Evolutionary conservation across 306 rosid genomes (phyloP), one percentile per base, ranked within the genome.

Genomic region (Erythrophleum fordii): DNA sequence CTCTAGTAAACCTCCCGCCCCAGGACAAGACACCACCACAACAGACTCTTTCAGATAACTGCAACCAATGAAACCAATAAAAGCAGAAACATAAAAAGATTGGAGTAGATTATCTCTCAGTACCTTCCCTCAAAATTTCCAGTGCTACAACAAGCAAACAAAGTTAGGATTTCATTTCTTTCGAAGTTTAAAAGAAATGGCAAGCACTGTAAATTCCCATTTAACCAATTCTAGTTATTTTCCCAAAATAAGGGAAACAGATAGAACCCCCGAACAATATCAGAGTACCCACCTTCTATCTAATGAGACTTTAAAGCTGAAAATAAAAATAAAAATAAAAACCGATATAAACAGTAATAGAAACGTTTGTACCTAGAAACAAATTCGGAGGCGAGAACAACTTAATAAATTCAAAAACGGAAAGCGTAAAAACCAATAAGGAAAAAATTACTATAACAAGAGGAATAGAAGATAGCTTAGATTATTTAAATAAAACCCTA

Each of bases 401-500:
- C 87, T 83, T 77, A 85, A 88, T 53, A 72, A 78, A 83, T 55
- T 48, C 56, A 13, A 80, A 72, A 52, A 13, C 45, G 66, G 37
- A 60, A 51, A 73, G 61, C 81, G 67, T 22, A 28, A 76, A 18
- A 31, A 71, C 37, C 34, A 67, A 46, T 16, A 56, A 22, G 73
- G 35, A 56, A 65, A 60, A 52, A 67, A 56, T 23, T 8, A 34
- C 73, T 83, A 29, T 25, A 77, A 69, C 34, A 26, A 52, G 3
- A 35, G 44, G 75, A 31, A 34, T 13, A 60, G 4, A 28, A 25
- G 72, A 55, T 55, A 55, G 70, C 18, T 69, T 68, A 68, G 84
- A 86, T 55, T 39, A 69, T 80, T 79, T 52, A 71, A 83, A 80
- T 79, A 64, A 74, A 83, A 81, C 86, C 94, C 88, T 75, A 76